Conservation (phyloP, 306 rosid genomes). For the Trifolium fragiferum region DNA sequence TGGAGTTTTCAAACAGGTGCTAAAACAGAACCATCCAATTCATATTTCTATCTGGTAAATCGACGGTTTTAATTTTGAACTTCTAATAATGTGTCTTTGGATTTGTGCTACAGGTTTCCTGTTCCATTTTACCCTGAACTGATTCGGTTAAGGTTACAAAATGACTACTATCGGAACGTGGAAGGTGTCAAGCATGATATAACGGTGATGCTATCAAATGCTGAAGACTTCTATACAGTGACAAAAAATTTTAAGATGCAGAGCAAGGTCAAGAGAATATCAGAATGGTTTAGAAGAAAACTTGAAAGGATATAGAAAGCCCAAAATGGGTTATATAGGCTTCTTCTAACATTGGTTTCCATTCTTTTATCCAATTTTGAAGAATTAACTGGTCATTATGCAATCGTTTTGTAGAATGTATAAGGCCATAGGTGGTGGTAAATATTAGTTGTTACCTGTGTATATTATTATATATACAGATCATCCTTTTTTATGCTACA, state of each 20-base stretch:
- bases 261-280: slow-evolving; percentile 48
- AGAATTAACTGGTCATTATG: slow-evolving; percentile 33
- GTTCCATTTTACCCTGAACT: slow-evolving; percentile 71
- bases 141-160: slow-evolving; percentile 61
- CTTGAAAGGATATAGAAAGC: slow-evolving; percentile 59
- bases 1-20: slow-evolving; percentile 78
- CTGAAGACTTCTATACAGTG: slow-evolving; percentile 47
- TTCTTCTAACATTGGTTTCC: slow-evolving; percentile 45
- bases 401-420: slow-evolving; percentile 44
- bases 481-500: slow-evolving; percentile 28
- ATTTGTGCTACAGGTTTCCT: slow-evolving; percentile 63
- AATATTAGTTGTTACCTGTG: slow-evolving; percentile 39
- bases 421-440: slow-evolving; percentile 43
- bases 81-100: slow-evolving; percentile 35
- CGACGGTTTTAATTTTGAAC: background rate
- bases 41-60: background rate
- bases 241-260: slow-evolving; percentile 43
- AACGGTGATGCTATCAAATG: slow-evolving; percentile 62
- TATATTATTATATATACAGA: slow-evolving; percentile 20
- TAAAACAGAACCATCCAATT: slow-evolving; percentile 4
- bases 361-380: slow-evolving; percentile 56
- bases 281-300: slow-evolving; percentile 62
- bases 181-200: slow-evolving; percentile 79
- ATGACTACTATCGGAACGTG: slow-evolving; percentile 72
- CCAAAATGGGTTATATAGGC: slow-evolving; percentile 38